Evolutionary conservation across 2,329 filamentous ascomycete species (phyloP), one percentile per base, ranked within the genome.

Genomic region (Xylaria sp.): DNA sequence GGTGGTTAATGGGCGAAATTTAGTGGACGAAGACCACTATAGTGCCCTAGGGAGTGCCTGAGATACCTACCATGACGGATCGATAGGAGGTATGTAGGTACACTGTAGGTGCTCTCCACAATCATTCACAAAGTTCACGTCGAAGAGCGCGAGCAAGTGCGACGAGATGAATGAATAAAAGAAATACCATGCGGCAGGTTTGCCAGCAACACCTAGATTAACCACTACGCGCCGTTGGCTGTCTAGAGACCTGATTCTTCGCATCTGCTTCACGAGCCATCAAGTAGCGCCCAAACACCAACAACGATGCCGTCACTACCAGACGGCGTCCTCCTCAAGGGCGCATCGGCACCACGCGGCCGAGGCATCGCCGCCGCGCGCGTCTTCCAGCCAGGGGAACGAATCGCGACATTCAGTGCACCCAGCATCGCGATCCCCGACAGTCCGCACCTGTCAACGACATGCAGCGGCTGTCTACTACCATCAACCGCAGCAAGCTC

Each of bases 401-500:
- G 75, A 58, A 80, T 87, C 66, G 77, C 78, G 60, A 69, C 72
- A 38, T 84, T 86, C 70, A 60, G 68, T 55, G 46, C 73, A 15
- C 78, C 79, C 23, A 74, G 79, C 38, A 70, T 86, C 46, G 80
- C 82, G 17, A 75, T 86, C 23, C 81, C 85, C 3, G 77, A 80
- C 40, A 76, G 77, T 37, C 71, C 76, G 4, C 76, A 77, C 62
- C 76, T 81, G 57, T 51, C 68, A 3, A 66, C 70, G 15, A 76
- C 79, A 31, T 87, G 85, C 76, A 79, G 79, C 63, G 58, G 64
- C 74, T 80, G 75, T 87, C 84, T 72, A 76, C 85, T 27, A 35
- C 41, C 21, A 37, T 54, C 40, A 43, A 53, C 47, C 68, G 44
- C 58, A 57, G 31, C 58, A 57, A 29, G 69, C 70, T 23, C 70